phyloP scores from a whole-genome alignment of 1,139 yeast genomes.

The Yueomyces sp. region DNA sequence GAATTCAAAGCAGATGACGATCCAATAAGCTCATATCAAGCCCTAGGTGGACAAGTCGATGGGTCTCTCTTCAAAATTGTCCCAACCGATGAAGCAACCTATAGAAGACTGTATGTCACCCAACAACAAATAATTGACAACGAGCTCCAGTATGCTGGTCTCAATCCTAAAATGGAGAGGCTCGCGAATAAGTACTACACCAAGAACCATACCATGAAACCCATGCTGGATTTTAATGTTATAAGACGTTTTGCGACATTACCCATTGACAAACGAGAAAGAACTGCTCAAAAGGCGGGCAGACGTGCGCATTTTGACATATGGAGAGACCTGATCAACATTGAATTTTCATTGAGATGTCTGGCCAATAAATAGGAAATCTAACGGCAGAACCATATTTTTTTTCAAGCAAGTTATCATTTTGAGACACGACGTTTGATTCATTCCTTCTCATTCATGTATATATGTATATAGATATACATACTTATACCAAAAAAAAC shows the following conservation, averaged over 20 bases:
- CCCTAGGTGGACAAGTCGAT: slow-evolving; percentile 61
- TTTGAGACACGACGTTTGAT: background rate
- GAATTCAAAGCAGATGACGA: slow-evolving; percentile 16
- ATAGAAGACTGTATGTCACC: slow-evolving; percentile 69
- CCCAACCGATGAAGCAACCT: slow-evolving; percentile 64
- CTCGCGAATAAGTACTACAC: slow-evolving; percentile 31
- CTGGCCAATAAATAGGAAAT: slow-evolving; percentile 2
- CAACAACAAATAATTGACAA: slow-evolving; percentile 76
- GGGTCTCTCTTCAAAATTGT: slow-evolving; percentile 69
- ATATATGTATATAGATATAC: no score
- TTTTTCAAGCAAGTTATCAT: background rate
- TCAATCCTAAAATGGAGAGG: slow-evolving; percentile 68
- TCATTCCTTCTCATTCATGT: background rate
- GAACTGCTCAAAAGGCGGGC: slow-evolving; percentile 45
- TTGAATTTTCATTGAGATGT: slow-evolving; percentile 27
- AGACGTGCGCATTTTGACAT: slow-evolving; percentile 43
- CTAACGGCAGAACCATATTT: background rate
- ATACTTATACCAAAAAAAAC: no score
- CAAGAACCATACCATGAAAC: slow-evolving; percentile 28
- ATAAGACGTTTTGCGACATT: slow-evolving; percentile 40
- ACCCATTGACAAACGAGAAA: slow-evolving; percentile 43
- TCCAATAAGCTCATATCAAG: slow-evolving; percentile 30
- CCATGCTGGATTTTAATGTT: slow-evolving; percentile 49
- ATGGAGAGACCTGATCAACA: slow-evolving; percentile 55
- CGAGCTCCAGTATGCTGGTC: slow-evolving; percentile 53